phyloP scores from a whole-genome alignment of 148 eudicot genomes.

The Camellia sinensis region DNA sequence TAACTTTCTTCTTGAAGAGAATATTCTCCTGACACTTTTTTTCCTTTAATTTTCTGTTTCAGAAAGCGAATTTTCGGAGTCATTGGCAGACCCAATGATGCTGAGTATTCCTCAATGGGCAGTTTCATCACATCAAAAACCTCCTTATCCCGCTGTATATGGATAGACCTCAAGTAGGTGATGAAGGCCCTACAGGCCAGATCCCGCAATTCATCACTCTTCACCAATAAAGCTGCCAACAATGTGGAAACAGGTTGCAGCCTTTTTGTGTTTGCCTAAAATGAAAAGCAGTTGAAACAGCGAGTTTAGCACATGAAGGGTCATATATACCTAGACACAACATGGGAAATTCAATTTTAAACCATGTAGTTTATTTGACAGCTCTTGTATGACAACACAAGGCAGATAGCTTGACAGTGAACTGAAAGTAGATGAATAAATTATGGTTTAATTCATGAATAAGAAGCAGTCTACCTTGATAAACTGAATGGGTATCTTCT shows the following conservation, averaged over 20 bases:
- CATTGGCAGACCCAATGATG: constrained; percentile 86
- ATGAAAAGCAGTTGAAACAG: background rate
- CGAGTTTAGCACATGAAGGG: background rate
- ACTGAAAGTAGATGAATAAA: background rate
- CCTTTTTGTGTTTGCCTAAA: constrained; percentile 61
- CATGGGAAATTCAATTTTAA: background rate
- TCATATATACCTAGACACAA: background rate
- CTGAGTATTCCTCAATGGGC: constrained; percentile 71
- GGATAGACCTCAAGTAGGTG: constrained; percentile 70
- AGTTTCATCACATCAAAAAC: constrained; percentile 74
- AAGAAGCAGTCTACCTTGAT: constrained; percentile 40
- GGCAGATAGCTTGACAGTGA: background rate
- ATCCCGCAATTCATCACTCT: constrained; percentile 51
- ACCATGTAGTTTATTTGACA: background rate
- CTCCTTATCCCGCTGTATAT: constrained; percentile 72
- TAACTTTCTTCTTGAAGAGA: constrained; percentile 32
- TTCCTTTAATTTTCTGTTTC: constrained; percentile 43
- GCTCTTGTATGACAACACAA: constrained; percentile 7
- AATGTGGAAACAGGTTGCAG: constrained; percentile 65
- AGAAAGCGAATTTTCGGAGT: constrained; percentile 76
- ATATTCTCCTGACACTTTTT: constrained; percentile 30
- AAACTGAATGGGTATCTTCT: constrained; percentile 56
- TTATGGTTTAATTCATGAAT: background rate
- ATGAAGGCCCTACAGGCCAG: constrained; percentile 81
- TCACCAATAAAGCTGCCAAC: constrained; percentile 67